Evolutionary conservation across 2,329 filamentous ascomycete species (phyloP).

Genomic region (Kalaharituber pfeilii): DNA sequence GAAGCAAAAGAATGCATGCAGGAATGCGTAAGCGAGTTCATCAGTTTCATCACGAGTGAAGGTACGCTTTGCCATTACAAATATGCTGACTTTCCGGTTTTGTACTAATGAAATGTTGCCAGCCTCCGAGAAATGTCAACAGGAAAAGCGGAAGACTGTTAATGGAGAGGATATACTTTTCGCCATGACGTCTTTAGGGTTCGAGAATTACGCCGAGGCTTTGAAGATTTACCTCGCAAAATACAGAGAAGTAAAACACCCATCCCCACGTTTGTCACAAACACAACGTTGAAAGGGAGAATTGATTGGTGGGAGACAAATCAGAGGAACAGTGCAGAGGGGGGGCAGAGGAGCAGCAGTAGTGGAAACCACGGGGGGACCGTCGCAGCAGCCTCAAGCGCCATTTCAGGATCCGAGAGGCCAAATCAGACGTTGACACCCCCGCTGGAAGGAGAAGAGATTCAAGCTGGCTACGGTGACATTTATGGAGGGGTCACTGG

Average conservation of each 20-base stretch:
- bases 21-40: slow-evolving; percentile 98
- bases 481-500: slow-evolving; percentile 16
- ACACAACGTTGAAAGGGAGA: slow-evolving; percentile 22
- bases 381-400: slow-evolving; percentile 2
- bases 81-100: slow-evolving; percentile 11
- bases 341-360: slow-evolving; percentile 17
- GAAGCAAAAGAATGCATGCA: slow-evolving; percentile 99
- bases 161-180: slow-evolving; percentile 98
- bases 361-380: slow-evolving; percentile 16
- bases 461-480: slow-evolving; percentile 15
- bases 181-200: slow-evolving; percentile 95
- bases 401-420: slow-evolving; percentile 18
- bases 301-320: slow-evolving; percentile 22
- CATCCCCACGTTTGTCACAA: slow-evolving; percentile 11
- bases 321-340: slow-evolving; percentile 22
- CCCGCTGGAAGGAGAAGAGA: slow-evolving; percentile 18
- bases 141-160: slow-evolving; percentile 97
- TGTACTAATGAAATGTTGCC: slow-evolving; percentile 19
- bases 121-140: slow-evolving; percentile 98
- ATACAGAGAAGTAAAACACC: slow-evolving; percentile 74
- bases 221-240: slow-evolving; percentile 96
- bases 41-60: slow-evolving; percentile 98
- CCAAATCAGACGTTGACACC: slow-evolving; percentile 20
- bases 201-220: slow-evolving; percentile 96
- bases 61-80: slow-evolving; percentile 40